Evolutionary conservation across 805 yeast genomes (phyloP).

Genomic region (Scheffersomyces ergatensis): DNA sequence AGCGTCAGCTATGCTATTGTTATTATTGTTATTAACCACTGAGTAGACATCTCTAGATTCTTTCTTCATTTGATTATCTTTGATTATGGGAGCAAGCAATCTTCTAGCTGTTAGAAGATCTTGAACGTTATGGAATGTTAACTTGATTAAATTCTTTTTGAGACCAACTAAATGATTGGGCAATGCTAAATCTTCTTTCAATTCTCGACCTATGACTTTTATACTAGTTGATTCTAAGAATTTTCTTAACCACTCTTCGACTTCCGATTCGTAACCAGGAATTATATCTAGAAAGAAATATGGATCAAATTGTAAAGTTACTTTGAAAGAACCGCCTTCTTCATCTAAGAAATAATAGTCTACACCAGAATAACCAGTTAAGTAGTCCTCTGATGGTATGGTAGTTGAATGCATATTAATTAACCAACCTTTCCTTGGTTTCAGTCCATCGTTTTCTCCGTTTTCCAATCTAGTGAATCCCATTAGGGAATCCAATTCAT

Average conservation of each 20-base stretch:
- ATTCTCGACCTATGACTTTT: conserved; percentile 52
- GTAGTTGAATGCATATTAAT: conserved; percentile 91
- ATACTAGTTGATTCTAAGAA: conserved; percentile 57
- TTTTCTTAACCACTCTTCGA: conserved; percentile 79
- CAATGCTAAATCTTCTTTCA: conserved; percentile 75
- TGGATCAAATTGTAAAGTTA: conserved; percentile 80
- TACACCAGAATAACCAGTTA: conserved; percentile 81
- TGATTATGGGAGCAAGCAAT: conserved; percentile 63
- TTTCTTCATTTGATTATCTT: conserved; percentile 59
- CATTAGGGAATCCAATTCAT: conserved; percentile 74
- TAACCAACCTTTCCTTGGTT: conserved; percentile 78
- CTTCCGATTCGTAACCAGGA: conserved; percentile 63
- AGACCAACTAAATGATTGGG: conserved; percentile 88
- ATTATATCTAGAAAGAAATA: conserved; percentile 73
- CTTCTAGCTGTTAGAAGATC: conserved; percentile 78
- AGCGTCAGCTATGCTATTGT: conserved; percentile 9
- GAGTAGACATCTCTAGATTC: conserved; percentile 68
- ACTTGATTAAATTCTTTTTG: conserved; percentile 58
- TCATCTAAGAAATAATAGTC: conserved; percentile 93
- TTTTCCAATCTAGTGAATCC: conserved; percentile 80
- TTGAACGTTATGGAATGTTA: conserved; percentile 69
- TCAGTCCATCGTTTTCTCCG: conserved; percentile 55
- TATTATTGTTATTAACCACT: conserved; percentile 21
- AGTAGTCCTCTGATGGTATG: conserved; percentile 53
- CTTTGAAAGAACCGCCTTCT: conserved; percentile 94